These are phyloP conservation scores for Fusarium sp. DNA, from an alignment of 2,329 filamentous ascomycete genomes.

Conservation along the genomic window DNA sequence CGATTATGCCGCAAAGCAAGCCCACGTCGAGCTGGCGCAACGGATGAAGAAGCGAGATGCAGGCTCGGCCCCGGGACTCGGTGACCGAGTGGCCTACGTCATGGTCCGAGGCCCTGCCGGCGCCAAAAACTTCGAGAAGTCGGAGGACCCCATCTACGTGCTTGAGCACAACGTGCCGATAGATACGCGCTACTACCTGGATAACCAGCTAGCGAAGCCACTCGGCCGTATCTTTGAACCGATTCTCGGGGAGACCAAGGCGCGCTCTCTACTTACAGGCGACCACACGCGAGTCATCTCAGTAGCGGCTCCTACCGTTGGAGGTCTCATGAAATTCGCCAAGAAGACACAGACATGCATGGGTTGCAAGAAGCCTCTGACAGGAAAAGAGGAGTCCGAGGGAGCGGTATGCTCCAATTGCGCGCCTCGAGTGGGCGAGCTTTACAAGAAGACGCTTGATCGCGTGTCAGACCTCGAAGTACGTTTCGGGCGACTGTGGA, in stretches of 20 bases:
- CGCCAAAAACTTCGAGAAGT: conserved; percentile 95
- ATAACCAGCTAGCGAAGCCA: conserved; percentile 97
- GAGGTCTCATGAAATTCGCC: conserved; percentile 97
- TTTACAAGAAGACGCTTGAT: conserved; percentile 90
- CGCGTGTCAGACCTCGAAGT: conserved; percentile 94
- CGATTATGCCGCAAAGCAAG: conserved; percentile 91
- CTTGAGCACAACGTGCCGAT: conserved; percentile 98
- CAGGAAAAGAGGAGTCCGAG: conserved; percentile 78
- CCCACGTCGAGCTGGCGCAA: conserved; percentile 93
- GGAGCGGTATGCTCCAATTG: conserved; percentile 93
- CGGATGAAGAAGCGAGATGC: conserved; percentile 98
- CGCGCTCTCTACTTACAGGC: conserved; percentile 84
- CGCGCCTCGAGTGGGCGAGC: conserved; percentile 83
- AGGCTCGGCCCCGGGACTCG: conserved; percentile 90
- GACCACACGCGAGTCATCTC: conserved; percentile 96
- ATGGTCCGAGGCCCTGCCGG: conserved; percentile 92
- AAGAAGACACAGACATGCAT: conserved; percentile 99
- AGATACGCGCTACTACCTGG: conserved; percentile 97
- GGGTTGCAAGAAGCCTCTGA: conserved; percentile 97
- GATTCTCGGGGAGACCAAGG: conserved; percentile 93
- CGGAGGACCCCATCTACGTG: conserved; percentile 96
- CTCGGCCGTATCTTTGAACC: conserved; percentile 96
- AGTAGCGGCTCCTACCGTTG: conserved; percentile 89
- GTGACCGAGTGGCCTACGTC: conserved; percentile 97
- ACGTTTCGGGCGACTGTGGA: conserved; percentile 92